Evolutionary conservation across 2,329 filamentous ascomycete species (phyloP), one percentile per base, ranked within the genome.

Genomic region (Huntiella savannae): DNA sequence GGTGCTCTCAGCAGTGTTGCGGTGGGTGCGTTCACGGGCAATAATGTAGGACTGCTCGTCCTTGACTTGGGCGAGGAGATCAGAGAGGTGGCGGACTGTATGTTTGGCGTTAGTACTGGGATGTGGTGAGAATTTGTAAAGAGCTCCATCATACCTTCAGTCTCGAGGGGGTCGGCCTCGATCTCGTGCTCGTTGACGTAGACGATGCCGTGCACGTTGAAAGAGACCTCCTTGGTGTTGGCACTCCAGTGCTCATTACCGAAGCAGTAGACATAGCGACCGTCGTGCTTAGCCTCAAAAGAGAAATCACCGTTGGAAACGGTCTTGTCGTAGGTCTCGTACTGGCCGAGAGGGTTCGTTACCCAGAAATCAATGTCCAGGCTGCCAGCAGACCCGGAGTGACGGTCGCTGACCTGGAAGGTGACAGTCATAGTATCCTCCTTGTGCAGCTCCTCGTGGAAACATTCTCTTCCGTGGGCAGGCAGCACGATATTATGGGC

Each of bases 381-480:
- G 59, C 95, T 96, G 33, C 88, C 88, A 49, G 86, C 87, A 45
- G 82, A 83, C 44, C 88, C 88, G 64, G 94, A 95, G 62, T 98
- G 91, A 54, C 88, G 72, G 62, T 98, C 91, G 59, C 91, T 91
- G 49, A 96, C 88, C 68, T 96, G 91, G 71, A 92, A 98, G 28
- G 87, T 93, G 50, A 98, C 87, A 6, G 86, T 95, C 91, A 98
- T 98, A 64, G 81, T 83, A 69, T 98, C 91, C 63, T 94, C 91
- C 61, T 73, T 76, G 69, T 93, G 88, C 50, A 98, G 77, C 56
- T 70, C 65, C 68, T 98, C 91, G 70, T 94, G 83, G 73, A 96
- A 98, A 70, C 91, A 98, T 69, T 98, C 91, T 65, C 86, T 77
- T 59, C 85, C 83, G 66, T 98, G 86, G 55, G 87, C 81, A 52